A percentile compares a stretch with the other conserved stretches of the same genome.
These are phyloP conservation scores for Plasmopara viticola DNA, from an alignment of 352 stramenopile genomes.

Conservation along the genomic window DNA sequence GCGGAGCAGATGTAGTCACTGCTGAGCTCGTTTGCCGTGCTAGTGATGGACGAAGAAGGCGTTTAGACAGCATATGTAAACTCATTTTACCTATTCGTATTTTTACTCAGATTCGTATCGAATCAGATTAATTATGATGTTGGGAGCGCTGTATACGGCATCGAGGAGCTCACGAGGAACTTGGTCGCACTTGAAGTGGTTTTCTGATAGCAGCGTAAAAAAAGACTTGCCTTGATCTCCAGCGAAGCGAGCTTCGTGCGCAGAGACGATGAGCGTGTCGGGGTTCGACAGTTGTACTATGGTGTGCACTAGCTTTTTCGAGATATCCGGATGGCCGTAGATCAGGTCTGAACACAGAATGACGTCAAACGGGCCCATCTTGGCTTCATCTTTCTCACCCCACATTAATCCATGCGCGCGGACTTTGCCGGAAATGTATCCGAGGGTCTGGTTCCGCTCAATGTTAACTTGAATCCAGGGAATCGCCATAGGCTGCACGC, in stretches of 20 bases:
- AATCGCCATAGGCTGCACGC: slow-evolving; percentile 28
- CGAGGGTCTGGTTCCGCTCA: slow-evolving; percentile 27
- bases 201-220: slow-evolving; percentile 23
- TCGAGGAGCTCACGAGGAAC: slow-evolving; percentile 34
- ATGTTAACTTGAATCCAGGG: slow-evolving; percentile 54
- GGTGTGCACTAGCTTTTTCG: slow-evolving; percentile 35
- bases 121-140: slow-evolving; percentile 46
- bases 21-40: too few species aligned
- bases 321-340: slow-evolving; percentile 43
- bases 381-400: slow-evolving; percentile 20
- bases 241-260: slow-evolving; percentile 49
- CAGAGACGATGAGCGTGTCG: slow-evolving; percentile 34
- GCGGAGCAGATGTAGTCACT: background rate
- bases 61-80: too few species aligned
- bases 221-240: slow-evolving; percentile 48
- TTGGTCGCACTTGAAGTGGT: slow-evolving; percentile 26
- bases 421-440: slow-evolving; percentile 18
- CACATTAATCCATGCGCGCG: slow-evolving; percentile 34
- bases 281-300: slow-evolving; percentile 31
- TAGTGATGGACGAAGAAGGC: too few species aligned
- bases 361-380: slow-evolving; percentile 32
- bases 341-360: slow-evolving; percentile 55
- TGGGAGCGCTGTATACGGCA: slow-evolving; percentile 32
- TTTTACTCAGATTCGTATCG: background rate
- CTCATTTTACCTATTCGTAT: too few species aligned